phyloP scores from a whole-genome alignment of 331 rosid genomes.

The Malus hybrid region DNA sequence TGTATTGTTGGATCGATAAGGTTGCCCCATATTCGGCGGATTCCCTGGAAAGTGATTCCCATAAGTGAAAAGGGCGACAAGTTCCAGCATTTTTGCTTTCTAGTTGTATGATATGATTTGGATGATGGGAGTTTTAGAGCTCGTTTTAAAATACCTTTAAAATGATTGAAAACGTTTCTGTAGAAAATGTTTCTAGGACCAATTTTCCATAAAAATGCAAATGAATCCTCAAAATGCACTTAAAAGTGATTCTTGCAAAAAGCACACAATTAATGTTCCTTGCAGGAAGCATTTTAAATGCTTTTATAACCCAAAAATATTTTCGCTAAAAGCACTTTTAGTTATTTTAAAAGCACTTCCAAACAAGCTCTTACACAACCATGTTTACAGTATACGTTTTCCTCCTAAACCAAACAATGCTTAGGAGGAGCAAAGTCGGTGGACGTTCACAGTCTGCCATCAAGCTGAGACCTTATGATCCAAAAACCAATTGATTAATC shows the following conservation, averaged over 20 bases:
- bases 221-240: no score
- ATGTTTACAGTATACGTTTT: no score
- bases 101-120: background rate
- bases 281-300: no score
- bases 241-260: no score
- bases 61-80: background rate
- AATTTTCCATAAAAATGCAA: no score
- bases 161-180: accelerated
- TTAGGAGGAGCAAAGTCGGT: background rate
- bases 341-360: no score
- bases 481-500: background rate
- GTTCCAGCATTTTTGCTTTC: background rate
- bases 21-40: background rate
- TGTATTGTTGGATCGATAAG: no score
- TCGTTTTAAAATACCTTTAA: accelerated
- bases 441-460: background rate
- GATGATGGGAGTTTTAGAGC: no score
- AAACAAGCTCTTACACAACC: no score
- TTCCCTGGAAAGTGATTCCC: conserved; percentile 9
- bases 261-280: accelerated
- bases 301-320: no score
- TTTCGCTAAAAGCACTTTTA: no score
- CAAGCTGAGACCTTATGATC: background rate
- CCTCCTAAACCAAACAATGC: background rate
- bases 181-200: no score